A percentile compares a stretch with the other conserved stretches of the same genome.
These are phyloP conservation scores for Aspergillus japonicus DNA, from an alignment of 2,329 filamentous ascomycete species.

Conservation along the genomic window DNA sequence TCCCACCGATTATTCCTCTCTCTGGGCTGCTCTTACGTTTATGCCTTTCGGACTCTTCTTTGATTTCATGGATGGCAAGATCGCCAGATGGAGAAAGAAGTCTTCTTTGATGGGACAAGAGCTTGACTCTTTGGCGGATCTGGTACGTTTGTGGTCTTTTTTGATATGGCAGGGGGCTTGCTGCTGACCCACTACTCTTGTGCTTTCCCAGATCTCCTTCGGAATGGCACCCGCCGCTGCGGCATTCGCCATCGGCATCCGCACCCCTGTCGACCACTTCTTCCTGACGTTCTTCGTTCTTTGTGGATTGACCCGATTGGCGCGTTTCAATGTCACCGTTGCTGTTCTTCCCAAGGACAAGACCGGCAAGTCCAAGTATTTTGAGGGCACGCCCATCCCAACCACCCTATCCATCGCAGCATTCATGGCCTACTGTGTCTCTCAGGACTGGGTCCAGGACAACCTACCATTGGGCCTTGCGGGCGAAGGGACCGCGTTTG, in stretches of 20 bases:
- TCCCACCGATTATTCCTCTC: conserved; percentile 61
- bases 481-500: conserved; percentile 65
- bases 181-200: conserved; percentile 9
- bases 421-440: conserved; percentile 87
- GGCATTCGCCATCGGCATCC: conserved; percentile 85
- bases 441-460: conserved; percentile 73
- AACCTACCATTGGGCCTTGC: conserved; percentile 73
- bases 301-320: conserved; percentile 87
- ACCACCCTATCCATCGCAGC: conserved; percentile 78
- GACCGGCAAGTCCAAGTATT: conserved; percentile 87
- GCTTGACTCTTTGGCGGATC: conserved; percentile 88
- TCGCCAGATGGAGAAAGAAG: conserved; percentile 95
- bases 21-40: conserved; percentile 81
- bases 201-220: conserved; percentile 76
- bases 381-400: conserved; percentile 95
- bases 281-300: conserved; percentile 85
- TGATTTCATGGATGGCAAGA: conserved; percentile 96
- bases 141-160: conserved; percentile 58
- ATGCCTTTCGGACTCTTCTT: conserved; percentile 95
- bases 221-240: conserved; percentile 84
- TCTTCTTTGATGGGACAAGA: conserved; percentile 97
- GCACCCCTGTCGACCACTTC: conserved; percentile 78
- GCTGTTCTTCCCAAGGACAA: conserved; percentile 86
- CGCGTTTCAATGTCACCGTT: conserved; percentile 96
- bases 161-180: neutral